Evolutionary conservation across 1,284 basidiomycete genomes (phyloP).

Genomic region (Violaceomyces palustris): DNA sequence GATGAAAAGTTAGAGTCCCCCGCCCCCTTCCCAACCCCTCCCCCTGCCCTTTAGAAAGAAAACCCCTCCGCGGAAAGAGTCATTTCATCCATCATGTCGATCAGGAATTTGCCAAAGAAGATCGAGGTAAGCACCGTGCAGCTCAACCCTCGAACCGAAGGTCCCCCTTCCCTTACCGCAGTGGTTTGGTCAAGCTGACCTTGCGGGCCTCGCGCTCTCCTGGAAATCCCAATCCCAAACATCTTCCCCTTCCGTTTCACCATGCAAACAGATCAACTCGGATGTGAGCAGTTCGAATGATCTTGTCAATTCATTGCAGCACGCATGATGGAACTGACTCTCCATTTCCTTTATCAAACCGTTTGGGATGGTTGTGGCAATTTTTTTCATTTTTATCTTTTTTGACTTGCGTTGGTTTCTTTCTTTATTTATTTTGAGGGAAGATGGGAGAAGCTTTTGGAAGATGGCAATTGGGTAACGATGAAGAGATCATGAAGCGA

Average conservation of each 20-base stretch:
- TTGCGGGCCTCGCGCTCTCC: background rate
- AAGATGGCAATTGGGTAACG: conserved; percentile 13
- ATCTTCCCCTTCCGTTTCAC: background rate
- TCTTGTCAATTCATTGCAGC: background rate
- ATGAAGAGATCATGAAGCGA: conserved; percentile 15
- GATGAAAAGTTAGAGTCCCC: no score
- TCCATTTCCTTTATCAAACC: background rate
- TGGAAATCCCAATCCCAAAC: background rate
- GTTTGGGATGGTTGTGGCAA: background rate
- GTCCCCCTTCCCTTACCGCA: background rate
- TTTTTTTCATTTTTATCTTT: no score
- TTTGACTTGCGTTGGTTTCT: no score
- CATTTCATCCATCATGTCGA: conserved; percentile 6
- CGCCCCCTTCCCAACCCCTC: background rate
- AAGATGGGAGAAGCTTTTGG: conserved; percentile 22
- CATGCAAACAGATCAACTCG: background rate
- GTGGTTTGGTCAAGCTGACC: background rate
- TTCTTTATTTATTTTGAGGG: background rate
- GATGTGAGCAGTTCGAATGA: background rate
- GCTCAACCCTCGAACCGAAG: background rate
- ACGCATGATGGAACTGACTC: background rate
- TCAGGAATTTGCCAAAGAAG: conserved; percentile 2
- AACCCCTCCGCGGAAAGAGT: no score
- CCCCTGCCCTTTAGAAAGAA: background rate
- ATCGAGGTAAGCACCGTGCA: conserved; percentile 2